Base-by-base conservation (phyloP, 768 basidiomycete genomes). In the Dentipellis sp. region DNA sequence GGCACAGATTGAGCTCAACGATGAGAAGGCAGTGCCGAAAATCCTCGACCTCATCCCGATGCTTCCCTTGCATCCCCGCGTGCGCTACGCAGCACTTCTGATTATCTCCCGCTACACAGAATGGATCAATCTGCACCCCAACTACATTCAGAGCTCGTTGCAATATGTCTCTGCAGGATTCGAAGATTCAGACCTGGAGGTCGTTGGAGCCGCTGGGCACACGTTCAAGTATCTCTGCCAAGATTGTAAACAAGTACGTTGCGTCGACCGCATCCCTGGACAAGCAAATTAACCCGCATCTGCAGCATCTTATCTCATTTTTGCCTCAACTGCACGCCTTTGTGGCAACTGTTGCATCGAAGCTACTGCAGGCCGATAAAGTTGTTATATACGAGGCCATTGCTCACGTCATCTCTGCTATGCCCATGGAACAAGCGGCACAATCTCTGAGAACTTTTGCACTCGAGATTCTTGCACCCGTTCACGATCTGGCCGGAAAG, bases 201-300 rank as follows among this genome's bases (percentile, higher is more conserved):
- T 98, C 35, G 83, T 83, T 59, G 92, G 93, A 17, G 97, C 97
- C 17, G 91, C 97, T 3, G 91, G 94, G 2, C 93, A 97, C 67
- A 94, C 97, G 9, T 78, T 99, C 72, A 95, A 94, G 68, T 97
- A 90, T 71, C 77, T 99, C 59, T 98, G 95, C 69, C 88, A 97
- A 67, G 97, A 99, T 69, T 98, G 97, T 74, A 92, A 87, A 75
- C 75, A 80, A 75, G 92, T 91, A 64, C 59, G 74, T 59, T 34
- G 40, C 56, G 29, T 29, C 6, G 29, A 6, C 29, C 6, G 6
- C 6, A 29, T 29, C 6, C 29, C 29, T 29, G 29, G 29, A 29
- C 29, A 29, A 29, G 29, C 29, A 29, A 40, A 56, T 52, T 50
- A 10, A 54, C 53, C 4, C 45, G 35, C 56, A 38, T 50, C 48